These are phyloP conservation scores for Penicillium sp. DNA, from an alignment of 2,329 filamentous ascomycete genomes.

Conservation along the genomic window DNA sequence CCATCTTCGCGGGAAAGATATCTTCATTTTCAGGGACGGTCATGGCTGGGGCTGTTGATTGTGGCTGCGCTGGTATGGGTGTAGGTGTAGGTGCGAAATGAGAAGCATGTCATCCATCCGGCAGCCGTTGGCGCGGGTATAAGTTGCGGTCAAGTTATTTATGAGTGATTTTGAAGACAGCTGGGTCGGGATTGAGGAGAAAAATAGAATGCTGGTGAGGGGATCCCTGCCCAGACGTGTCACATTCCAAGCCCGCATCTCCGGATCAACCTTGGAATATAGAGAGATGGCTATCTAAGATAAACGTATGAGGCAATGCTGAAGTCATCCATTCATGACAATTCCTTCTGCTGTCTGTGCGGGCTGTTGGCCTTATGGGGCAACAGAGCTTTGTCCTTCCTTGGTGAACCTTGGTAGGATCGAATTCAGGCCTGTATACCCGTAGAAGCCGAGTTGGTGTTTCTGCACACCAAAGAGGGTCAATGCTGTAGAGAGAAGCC, in stretches of 20 bases:
- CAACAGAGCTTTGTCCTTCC: not conserved
- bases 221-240: slow-evolving; percentile 1
- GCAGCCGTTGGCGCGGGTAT: not conserved
- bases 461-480: not conserved
- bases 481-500: not conserved
- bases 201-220: not conserved
- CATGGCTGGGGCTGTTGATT: not conserved
- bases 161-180: slow-evolving; percentile 1
- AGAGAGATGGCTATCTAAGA: not conserved
- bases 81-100: not conserved
- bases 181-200: not conserved
- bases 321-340: slow-evolving; percentile 6
- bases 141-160: not conserved
- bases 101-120: not conserved
- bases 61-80: not conserved
- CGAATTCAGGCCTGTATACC: not conserved
- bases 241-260: slow-evolving; percentile 1
- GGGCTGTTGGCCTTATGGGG: not conserved
- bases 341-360: not conserved
- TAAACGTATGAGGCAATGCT: slow-evolving; percentile 7
- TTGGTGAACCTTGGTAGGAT: not conserved
- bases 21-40: slow-evolving; percentile 6
- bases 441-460: not conserved
- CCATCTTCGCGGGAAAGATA: slow-evolving; percentile 22
- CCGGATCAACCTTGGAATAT: not conserved